Evolutionary conservation across 2,329 filamentous ascomycete species (phyloP), one percentile per base, ranked within the genome.

Genomic region (Aspergillus bombycis): DNA sequence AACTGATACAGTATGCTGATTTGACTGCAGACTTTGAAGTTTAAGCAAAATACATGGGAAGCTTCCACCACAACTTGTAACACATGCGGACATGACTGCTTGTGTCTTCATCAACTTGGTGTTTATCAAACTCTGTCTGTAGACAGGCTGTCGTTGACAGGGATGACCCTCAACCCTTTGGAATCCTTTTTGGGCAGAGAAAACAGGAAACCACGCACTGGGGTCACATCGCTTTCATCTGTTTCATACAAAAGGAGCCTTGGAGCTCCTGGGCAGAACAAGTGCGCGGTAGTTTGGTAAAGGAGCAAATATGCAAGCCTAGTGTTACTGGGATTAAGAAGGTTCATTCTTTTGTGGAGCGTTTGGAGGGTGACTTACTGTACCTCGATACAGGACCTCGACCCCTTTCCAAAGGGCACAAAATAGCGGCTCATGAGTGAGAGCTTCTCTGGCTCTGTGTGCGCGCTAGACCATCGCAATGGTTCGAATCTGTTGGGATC

Each of bases 331-430:
- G 3, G 5, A 26, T 46, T 30, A 58, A 16, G 14, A n/a, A 26
- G 23, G n/a, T 9, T 19, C 16, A 26, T 46, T 7, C 21, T 32
- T 11, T 23, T 11, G 26, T 41, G 8, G 21, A 38, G 12, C 23
- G 10, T 36, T n/a, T 12, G 32, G 3, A 45, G 19, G 19, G 43
- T 45, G 26, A 53, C 57, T 58, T 58, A 58, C 57, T 58, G 19
- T 16, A n/a, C 32, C 16, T 43, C 57, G 1, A 58, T 23, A 34
- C 57, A 58, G n/a, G 38, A 23, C 30, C 56, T 38, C 12, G 56
- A 58, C 32, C 56, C 56, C 56, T 58, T 58, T 3, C 32, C 32
- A 34, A 58, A 58, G 14, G 56, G 56, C 30, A 58, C 56, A n/a
- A 58, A 58, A 32, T 36, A 12, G 11, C 30, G 38, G 16, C n/a